Evolutionary conservation across 805 yeast species (phyloP).

Genomic region (Spathaspora hagerdaliae): DNA sequence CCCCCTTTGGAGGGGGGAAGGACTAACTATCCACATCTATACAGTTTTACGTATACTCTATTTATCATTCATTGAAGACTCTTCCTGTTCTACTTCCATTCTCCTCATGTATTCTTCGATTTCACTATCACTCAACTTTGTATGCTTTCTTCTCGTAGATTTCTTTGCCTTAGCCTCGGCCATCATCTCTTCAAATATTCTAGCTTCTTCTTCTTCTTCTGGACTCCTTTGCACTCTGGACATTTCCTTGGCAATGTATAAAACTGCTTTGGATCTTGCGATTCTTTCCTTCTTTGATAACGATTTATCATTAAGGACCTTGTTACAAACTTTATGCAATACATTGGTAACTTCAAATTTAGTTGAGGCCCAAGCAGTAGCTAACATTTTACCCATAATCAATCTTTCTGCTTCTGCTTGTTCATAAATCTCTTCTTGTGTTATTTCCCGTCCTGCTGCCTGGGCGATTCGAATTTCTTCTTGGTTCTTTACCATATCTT

Average conservation of each 20-base stretch:
- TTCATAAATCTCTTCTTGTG: conserved; percentile 32
- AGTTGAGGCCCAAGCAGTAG: conserved; percentile 95
- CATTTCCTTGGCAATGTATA: conserved; percentile 69
- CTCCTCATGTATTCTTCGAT: conserved; percentile 20
- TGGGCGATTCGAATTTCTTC: conserved; percentile 32
- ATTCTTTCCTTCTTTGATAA: conserved; percentile 59
- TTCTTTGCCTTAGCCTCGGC: conserved; percentile 73
- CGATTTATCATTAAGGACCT: conserved; percentile 49
- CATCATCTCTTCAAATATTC: conserved; percentile 87
- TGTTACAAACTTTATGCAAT: conserved; percentile 66
- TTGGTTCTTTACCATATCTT: conserved; percentile 70
- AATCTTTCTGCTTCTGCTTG: conserved; percentile 73
- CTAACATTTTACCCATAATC: conserved; percentile 83
- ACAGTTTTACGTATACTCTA: no score
- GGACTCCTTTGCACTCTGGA: conserved; percentile 63
- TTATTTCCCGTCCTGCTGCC: conserved; percentile 27
- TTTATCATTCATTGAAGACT: background rate
- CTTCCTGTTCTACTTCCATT: conserved; percentile 11
- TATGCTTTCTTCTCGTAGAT: conserved; percentile 18
- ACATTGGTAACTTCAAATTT: conserved; percentile 84
- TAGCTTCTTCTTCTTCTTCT: conserved; percentile 90
- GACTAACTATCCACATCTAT: no score
- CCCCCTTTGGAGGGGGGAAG: no score
- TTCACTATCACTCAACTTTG: conserved; percentile 13
- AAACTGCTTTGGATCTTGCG: conserved; percentile 75